phyloP scores from a whole-genome alignment of 176 grass and related monocot species.

The Triticum timopheevii region DNA sequence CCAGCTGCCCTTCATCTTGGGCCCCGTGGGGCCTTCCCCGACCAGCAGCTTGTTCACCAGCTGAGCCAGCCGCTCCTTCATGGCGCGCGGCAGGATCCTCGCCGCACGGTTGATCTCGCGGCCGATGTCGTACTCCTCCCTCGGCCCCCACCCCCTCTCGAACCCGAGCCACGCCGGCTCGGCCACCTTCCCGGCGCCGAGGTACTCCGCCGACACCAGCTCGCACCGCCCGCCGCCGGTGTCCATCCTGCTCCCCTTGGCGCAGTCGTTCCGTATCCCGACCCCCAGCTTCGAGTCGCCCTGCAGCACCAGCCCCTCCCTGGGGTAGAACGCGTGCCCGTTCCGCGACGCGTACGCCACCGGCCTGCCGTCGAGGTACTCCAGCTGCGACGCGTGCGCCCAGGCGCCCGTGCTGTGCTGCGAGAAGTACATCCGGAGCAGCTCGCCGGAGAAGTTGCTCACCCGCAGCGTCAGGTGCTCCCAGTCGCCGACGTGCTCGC shows the following conservation, averaged over 20 bases:
- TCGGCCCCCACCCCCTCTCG: conserved; percentile 74
- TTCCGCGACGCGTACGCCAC: conserved; percentile 65
- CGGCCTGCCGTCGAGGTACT: conserved; percentile 47
- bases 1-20: conserved; percentile 73
- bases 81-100: conserved; percentile 47
- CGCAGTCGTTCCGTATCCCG: conserved; percentile 83
- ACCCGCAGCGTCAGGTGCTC: conserved; percentile 86
- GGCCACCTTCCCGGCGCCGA: conserved; percentile 12
- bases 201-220: conserved; percentile 72
- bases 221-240: conserved; percentile 42
- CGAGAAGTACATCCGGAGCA: conserved; percentile 59
- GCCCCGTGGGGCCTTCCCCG: conserved; percentile 80
- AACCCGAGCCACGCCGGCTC: conserved; percentile 81
- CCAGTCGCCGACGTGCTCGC: conserved; percentile 93
- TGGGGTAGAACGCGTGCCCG: conserved; percentile 77
- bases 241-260: conserved; percentile 58
- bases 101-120: conserved; percentile 60
- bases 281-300: conserved; percentile 53
- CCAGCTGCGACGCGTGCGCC: conserved; percentile 68
- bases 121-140: conserved; percentile 65
- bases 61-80: conserved; percentile 38
- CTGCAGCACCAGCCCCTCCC: conserved; percentile 63
- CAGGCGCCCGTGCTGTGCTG: conserved; percentile 67
- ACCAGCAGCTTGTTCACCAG: conserved; percentile 54
- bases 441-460: conserved; percentile 78